Percentiles rank a stretch among this genome's conserved stretches.
phyloP scores from a whole-genome alignment of 2,329 filamentous ascomycete species.

The Penicillium concentricum region DNA sequence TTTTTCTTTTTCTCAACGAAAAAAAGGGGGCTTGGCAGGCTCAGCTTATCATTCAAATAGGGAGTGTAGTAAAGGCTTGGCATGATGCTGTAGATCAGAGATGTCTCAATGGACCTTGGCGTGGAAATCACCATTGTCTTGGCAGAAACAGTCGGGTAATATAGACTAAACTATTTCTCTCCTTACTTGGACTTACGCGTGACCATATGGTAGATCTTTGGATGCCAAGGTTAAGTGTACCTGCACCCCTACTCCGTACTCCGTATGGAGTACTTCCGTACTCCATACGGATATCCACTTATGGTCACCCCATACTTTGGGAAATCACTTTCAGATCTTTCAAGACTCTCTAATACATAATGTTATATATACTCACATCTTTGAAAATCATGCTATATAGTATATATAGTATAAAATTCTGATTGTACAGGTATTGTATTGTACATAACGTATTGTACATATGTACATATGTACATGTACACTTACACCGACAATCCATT shows the following conservation, averaged over 20 bases:
- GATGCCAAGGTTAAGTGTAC: no score
- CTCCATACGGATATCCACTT: slow-evolving; percentile 3
- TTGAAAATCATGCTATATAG: no score
- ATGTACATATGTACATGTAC: no score
- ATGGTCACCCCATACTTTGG: slow-evolving; percentile 3
- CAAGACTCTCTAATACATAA: no score
- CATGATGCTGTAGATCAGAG: slow-evolving; percentile 9
- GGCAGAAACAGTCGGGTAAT: slow-evolving; percentile 1
- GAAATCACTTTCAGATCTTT: not conserved
- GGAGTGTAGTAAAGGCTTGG: slow-evolving; percentile 10
- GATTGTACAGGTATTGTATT: no score
- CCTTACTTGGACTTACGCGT: slow-evolving; percentile 15
- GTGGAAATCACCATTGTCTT: slow-evolving; percentile 18
- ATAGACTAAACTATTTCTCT: not conserved
- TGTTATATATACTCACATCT: no score
- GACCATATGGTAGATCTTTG: slow-evolving; percentile 17
- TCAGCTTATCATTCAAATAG: not conserved
- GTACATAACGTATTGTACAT: no score
- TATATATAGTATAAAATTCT: no score
- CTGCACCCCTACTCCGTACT: no score
- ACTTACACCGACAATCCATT: slow-evolving; percentile 14
- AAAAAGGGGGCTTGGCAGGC: not conserved
- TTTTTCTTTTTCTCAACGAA: not conserved
- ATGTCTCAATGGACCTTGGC: slow-evolving; percentile 15
- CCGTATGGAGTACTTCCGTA: no score